Evolutionary conservation across 2,329 filamentous ascomycete genomes (phyloP).

Genomic region (Tothia fuscella): DNA sequence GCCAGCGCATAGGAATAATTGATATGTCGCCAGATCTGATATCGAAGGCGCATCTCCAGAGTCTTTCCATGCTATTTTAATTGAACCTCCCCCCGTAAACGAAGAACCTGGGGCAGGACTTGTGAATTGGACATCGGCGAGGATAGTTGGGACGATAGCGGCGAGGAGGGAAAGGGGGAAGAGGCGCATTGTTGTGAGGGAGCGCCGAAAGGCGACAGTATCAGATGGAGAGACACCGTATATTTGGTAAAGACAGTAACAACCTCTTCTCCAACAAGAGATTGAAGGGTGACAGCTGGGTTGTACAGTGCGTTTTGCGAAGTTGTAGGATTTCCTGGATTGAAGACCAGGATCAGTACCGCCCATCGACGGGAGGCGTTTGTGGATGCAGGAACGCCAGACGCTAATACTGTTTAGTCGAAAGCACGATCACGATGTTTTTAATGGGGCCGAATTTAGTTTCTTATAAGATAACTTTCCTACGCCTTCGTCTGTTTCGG

Average conservation of each 20-base stretch:
- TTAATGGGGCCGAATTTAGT: too few species aligned
- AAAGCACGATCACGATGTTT: too few species aligned
- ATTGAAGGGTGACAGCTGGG: conserved; percentile 2
- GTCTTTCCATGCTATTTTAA: conserved; percentile 47
- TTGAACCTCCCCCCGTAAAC: conserved; percentile 36
- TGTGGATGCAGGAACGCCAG: background rate
- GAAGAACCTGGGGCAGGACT: conserved; percentile 39
- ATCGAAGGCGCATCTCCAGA: conserved; percentile 38
- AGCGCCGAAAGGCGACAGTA: too few species aligned
- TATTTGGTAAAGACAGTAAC: too few species aligned
- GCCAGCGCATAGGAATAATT: conserved; percentile 49
- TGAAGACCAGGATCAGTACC: background rate
- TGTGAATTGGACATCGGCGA: conserved; percentile 44
- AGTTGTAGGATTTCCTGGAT: background rate
- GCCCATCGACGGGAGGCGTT: background rate
- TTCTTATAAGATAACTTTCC: too few species aligned
- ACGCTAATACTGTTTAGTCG: too few species aligned
- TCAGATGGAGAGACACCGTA: too few species aligned
- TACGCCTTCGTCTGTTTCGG: too few species aligned
- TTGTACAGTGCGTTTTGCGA: background rate
- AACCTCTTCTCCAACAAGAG: background rate
- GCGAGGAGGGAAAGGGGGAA: conserved; percentile 5
- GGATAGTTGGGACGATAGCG: conserved; percentile 15
- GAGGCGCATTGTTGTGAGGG: background rate
- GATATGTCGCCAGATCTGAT: conserved; percentile 40